Evolutionary conservation across 257 asterid genomes (phyloP), one percentile per base, ranked within the genome.

Genomic region (Penstemon barbatus): DNA sequence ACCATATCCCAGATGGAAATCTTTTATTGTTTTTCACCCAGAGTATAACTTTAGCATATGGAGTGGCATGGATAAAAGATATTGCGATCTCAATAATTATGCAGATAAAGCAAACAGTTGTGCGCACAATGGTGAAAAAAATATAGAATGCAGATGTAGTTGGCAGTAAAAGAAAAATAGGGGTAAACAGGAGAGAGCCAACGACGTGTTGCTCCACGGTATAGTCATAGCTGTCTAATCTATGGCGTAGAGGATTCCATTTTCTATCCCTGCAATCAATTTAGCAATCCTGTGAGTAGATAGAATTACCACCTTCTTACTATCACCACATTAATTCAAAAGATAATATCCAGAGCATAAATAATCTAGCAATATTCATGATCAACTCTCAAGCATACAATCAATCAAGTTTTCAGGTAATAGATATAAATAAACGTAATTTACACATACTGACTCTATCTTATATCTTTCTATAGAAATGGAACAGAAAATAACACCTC

Each of bases 171-270:
- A 91, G 99, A 66, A 91, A 76, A 70, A 91, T 80, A 4, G 96
- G 97, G 52, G 97, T 91, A 72, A 94, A 91, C 41, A 94, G 86
- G 75, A 94, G 99, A 57, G 97, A 85, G 63, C 97, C 97, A 63
- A 91, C 85, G 38, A 94, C 94, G 63, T 91, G 97, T 70, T 91
- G 97, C 78, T 94, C 97, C 55, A 91, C 91, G 2, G 91, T 87
- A 76, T 85, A 89, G 51, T 86, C 96, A 54, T 87, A 94, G 83
- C 95, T 94, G 78, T 94, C 99, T 74, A 94, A 82, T 77, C 99
- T 91, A 78, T 72, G 82, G 61, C 99, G 97, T 48, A 91, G 84
- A 70, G 97, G 97, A 84, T 94, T 94, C 87, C 83, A 80, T 86
- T 94, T 94, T 78, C 71, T 84, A 67, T 96, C 97, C 90, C 99